Evolutionary conservation across 192 early-diverging fungal genomes (phyloP).

Genomic region (Coemansia sp.): DNA sequence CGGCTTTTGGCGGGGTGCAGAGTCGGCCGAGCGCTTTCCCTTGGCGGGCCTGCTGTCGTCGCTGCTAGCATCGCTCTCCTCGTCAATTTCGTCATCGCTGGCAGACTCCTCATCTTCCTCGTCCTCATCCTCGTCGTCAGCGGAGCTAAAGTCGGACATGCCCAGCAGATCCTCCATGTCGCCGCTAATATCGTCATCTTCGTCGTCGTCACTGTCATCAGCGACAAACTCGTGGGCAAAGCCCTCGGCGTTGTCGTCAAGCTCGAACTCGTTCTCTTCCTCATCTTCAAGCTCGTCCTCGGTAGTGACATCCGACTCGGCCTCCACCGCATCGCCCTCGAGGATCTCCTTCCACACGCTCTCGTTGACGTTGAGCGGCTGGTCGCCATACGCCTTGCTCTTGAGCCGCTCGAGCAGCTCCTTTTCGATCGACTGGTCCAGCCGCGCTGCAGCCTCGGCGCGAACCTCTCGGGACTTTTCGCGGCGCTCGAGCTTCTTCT

Average conservation of each 20-base stretch:
- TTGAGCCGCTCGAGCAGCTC: conserved; percentile 90
- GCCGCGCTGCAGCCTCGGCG: conserved; percentile 86
- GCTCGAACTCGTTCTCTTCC: conserved; percentile 54
- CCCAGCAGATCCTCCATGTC: conserved; percentile 50
- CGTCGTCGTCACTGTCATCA: conserved; percentile 39
- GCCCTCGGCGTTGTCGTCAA: conserved; percentile 52
- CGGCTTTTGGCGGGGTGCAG: conserved; percentile 25
- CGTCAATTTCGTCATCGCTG: conserved; percentile 49
- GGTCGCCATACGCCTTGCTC: conserved; percentile 94
- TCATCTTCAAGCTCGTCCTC: conserved; percentile 65
- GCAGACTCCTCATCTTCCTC: conserved; percentile 56
- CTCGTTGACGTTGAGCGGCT: conserved; percentile 92
- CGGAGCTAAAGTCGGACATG: conserved; percentile 59
- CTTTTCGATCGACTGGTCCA: conserved; percentile 93
- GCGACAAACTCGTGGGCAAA: conserved; percentile 56
- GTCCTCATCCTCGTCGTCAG: conserved; percentile 57
- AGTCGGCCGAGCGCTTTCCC: conserved; percentile 35
- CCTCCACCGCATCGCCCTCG: conserved; percentile 69
- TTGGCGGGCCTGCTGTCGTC: conserved; percentile 53
- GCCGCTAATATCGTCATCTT: conserved; percentile 11
- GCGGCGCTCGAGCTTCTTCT: conserved; percentile 91
- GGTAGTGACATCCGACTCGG: conserved; percentile 63
- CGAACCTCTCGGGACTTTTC: conserved; percentile 82
- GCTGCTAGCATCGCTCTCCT: conserved; percentile 39
- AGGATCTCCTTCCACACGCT: conserved; percentile 86